A percentile compares a stretch with the other conserved stretches of the same genome.
Conservation (phyloP, 2,329 filamentous ascomycete species). For the Claviceps sp. region DNA sequence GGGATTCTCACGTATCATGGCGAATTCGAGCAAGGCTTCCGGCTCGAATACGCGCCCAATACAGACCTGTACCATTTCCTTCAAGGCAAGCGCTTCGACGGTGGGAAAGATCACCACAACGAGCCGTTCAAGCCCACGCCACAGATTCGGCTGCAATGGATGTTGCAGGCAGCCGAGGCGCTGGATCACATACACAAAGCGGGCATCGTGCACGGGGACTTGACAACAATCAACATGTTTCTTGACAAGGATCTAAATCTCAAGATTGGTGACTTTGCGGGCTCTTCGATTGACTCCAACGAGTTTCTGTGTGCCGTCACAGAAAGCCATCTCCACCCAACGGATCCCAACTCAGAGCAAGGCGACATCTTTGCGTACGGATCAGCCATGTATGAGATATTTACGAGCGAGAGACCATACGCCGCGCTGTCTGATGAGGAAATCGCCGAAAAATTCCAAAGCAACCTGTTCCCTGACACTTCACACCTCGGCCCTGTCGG, state of each 20-base stretch:
- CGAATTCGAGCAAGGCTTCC: background rate
- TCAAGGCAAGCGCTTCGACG: background rate
- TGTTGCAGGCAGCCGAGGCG: conserved; percentile 3
- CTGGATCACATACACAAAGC: conserved; percentile 2
- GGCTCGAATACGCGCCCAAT: conserved; percentile 4
- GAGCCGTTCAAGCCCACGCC: too few relatives aligned
- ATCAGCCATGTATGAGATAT: conserved; percentile 1
- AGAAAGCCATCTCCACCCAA: conserved; percentile 1
- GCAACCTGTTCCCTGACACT: conserved; percentile 1
- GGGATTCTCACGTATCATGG: conserved; percentile 3
- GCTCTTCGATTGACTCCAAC: conserved; percentile 3
- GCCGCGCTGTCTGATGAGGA: background rate
- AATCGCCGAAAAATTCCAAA: background rate
- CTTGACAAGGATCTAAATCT: conserved; percentile 3
- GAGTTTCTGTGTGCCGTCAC: conserved; percentile 2
- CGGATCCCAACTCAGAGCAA: background rate
- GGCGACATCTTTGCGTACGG: conserved; percentile 4
- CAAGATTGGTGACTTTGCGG: conserved; percentile 6
- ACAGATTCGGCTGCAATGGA: background rate
- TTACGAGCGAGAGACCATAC: conserved; percentile 3
- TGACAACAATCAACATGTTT: conserved; percentile 4
- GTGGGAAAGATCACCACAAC: background rate
- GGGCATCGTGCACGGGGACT: conserved; percentile 4
- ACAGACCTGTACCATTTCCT: conserved; percentile 2
- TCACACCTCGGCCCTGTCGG: conserved; percentile 1